Percentiles rank a stretch among this genome's conserved stretches.
phyloP scores from a whole-genome alignment of 345 rosid species.

The Nasturtium officinale region DNA sequence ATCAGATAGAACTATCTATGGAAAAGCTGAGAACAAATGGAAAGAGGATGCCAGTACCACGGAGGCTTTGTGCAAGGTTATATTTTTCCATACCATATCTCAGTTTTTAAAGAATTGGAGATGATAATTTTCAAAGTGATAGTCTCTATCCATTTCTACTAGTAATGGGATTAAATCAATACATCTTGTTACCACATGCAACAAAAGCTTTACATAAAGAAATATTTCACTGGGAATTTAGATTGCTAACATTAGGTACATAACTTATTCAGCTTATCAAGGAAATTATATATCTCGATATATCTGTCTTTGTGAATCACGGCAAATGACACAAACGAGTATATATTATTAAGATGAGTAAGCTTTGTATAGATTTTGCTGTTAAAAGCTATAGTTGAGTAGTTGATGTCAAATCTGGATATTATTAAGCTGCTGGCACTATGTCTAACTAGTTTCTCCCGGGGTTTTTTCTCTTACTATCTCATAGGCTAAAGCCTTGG shows the following conservation, averaged over 20 bases:
- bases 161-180: neutral
- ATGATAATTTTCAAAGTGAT: constrained; percentile 3
- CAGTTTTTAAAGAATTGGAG: neutral
- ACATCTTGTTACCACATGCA: constrained; percentile 8
- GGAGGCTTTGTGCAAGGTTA: constrained; percentile 78
- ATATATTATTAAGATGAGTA: constrained; percentile 14
- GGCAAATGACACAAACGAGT: neutral
- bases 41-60: constrained; percentile 66
- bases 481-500: constrained; percentile 68
- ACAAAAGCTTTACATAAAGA: neutral
- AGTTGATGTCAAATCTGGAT: neutral
- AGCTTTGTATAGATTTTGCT: constrained; percentile 13
- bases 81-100: constrained; percentile 3
- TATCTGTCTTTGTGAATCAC: constrained; percentile 12
- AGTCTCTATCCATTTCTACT: neutral
- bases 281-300: neutral
- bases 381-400: constrained; percentile 3
- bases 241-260: constrained; percentile 17
- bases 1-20: constrained; percentile 48
- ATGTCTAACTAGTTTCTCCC: constrained; percentile 1
- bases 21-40: constrained; percentile 54
- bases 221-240: constrained; percentile 4
- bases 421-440: constrained; percentile 16
- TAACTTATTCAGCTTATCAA: constrained; percentile 16
- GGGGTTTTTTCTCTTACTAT: constrained; percentile 15